phyloP scores from a whole-genome alignment of 2,329 filamentous ascomycete species.

The Talaromyces islandicus region DNA sequence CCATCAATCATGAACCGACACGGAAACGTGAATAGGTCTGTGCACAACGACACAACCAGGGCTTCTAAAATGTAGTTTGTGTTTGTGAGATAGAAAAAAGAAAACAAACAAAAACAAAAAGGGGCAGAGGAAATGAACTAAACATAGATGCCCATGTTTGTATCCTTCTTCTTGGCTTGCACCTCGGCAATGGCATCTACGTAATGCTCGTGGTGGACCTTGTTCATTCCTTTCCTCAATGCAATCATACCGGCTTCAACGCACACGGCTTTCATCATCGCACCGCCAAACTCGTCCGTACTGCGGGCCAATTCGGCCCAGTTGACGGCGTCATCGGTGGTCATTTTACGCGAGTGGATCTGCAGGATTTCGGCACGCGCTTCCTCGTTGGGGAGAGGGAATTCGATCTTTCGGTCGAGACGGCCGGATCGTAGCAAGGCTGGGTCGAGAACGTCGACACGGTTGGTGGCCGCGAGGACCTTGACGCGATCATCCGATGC shows the following conservation, averaged over 20 bases:
- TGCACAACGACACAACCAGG: neutral
- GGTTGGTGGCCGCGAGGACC: conserved; percentile 89
- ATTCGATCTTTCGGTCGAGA: conserved; percentile 95
- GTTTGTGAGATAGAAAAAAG: neutral
- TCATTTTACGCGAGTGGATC: conserved; percentile 98
- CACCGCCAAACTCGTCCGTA: conserved; percentile 97
- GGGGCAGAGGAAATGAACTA: conserved; percentile 15
- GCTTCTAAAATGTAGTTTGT: neutral
- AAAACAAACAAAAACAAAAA: neutral
- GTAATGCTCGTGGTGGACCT: conserved; percentile 97
- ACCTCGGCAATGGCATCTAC: conserved; percentile 98
- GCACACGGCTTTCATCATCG: conserved; percentile 96
- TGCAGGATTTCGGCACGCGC: conserved; percentile 93
- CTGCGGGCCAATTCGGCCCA: conserved; percentile 93
- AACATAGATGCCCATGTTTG: conserved; percentile 42
- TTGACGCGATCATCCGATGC: conserved; percentile 96
- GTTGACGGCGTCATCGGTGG: conserved; percentile 85
- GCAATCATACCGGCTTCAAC: conserved; percentile 99
- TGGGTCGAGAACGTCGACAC: conserved; percentile 88
- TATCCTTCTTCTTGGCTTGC: conserved; percentile 82
- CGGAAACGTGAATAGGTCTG: neutral
- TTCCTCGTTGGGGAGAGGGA: conserved; percentile 96
- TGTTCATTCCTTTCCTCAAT: conserved; percentile 84
- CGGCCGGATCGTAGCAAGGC: conserved; percentile 86
- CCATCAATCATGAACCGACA: neutral